Evolutionary conservation across 73 alveolate species (phyloP), one percentile per base, ranked within the genome.

Genomic region (Halteria grandinella): DNA sequence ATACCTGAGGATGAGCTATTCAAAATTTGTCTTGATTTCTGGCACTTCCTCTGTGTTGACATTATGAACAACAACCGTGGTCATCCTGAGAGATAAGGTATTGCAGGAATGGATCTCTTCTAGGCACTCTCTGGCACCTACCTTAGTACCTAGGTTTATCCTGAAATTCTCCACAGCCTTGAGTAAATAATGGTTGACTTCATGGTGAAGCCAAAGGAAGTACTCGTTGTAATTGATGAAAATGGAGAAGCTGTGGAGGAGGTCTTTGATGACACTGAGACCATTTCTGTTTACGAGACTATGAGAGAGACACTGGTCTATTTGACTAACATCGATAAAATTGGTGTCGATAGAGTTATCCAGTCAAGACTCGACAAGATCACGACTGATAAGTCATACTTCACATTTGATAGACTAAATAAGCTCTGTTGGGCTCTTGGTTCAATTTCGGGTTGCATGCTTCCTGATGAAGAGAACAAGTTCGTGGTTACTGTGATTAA

Each of bases 151-250:
- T 43, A 77, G 49, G 62, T 85, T 39, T 90, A 78, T 62, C 91
- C 91, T 25, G 37, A 69, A 33, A 82, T 76, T 23, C 74, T 95
- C 0, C 94, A 82, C 43, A 64, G 89, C 55, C 87, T 96, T 7
- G 71, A 98, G 50, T 71, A 57, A 48, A 73, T 83, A 32, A 55
- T 90, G 14, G 87, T 96, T n/a, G 66, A 88, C 40, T 89, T 83
- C 71, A 97, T 95, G 99, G 98, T 97, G 12, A 97, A 97, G 75
- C 99, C 99, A n/a, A 53, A 91, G 59, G 99, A 97, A 92, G 99
- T 97, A 5, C 91, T 94, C 59, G 93, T 97, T 12, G 89, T 89
- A 23, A 87, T 91, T 8, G 98, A 93, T 77, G 98, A 93, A 47
- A 81, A 76, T 59, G 98, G 98, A 1, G 72, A 87, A 5, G 93